Evolutionary conservation across 495 filamentous ascomycete species (phyloP), one percentile per base, ranked within the genome.

Genomic region (Staphylotrichum longicolle): DNA sequence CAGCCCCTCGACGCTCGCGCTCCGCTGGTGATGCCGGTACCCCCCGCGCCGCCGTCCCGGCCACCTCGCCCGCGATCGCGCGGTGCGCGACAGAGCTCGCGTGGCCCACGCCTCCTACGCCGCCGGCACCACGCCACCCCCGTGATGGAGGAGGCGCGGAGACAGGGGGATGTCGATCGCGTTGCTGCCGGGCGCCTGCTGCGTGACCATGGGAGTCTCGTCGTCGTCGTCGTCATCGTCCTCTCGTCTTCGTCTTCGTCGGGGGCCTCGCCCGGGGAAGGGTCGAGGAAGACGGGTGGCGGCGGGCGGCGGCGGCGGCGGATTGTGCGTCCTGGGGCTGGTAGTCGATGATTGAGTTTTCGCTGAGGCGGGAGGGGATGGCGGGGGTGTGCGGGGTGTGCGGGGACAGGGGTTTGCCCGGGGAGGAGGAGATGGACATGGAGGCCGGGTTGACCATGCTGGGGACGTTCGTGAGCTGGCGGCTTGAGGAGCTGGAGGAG

Each of bases 301-400:
- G 58, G 63, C 63, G 51, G 46, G 51, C 46, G 63, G 66, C 15
- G 46, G 58, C 48, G 63, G 66, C 30, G 15, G 61, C 20, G 20
- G 72, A 10, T 39, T 39, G 37, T 1, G 5, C 6, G 41, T 58
- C 60, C 52, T 63, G 65, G 14, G 79, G 72, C 33, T 81, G 75
- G 66, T 93, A 91, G 68, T 91, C 88, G n/a, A 88, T 85, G 54
- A 91, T 89, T 56, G 88, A 91, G 67, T 91, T 88, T 64, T 91
- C 91, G 70, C 91, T 95, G 48, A 98, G 74, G n/a, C 93, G 85
- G 20, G 91, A 96, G 40, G 93, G 91, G 49, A 96, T 90, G 15
- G 93, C 91, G 5, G 93, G 93, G 5, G 91, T 96, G 67, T 96
- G 93, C 8, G 93, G 93, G 0, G 93, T 96, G 72, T 96, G 93